phyloP scores from a whole-genome alignment of 2,329 filamentous ascomycete genomes.

The Cladosporium phlei region DNA sequence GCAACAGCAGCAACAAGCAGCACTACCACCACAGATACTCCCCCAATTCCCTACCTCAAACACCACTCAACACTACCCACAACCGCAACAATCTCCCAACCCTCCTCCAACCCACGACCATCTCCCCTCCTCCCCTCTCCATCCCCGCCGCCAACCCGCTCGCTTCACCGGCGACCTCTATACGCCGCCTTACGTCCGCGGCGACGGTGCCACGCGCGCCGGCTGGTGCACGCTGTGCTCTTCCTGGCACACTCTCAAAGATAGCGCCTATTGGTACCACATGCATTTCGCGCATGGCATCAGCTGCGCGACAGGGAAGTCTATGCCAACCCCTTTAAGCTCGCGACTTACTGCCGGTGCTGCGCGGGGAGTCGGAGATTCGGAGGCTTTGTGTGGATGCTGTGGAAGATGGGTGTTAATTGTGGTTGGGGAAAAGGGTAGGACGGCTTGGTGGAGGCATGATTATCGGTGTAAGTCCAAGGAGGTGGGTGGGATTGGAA shows the following conservation, averaged over 20 bases:
- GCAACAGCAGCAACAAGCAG: not conserved
- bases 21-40: not conserved
- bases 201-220: slow-evolving; percentile 80
- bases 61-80: not conserved
- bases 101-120: not conserved
- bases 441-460: slow-evolving; percentile 87
- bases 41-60: not conserved
- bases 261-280: slow-evolving; percentile 90
- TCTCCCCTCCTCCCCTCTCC: not conserved
- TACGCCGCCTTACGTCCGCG: slow-evolving; percentile 77
- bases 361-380: slow-evolving; percentile 75
- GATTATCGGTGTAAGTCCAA: slow-evolving; percentile 61
- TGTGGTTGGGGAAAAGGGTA: slow-evolving; percentile 83
- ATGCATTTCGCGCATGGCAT: slow-evolving; percentile 87
- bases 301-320: slow-evolving; percentile 71
- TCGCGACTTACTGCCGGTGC: slow-evolving; percentile 50
- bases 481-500: too few relatives aligned
- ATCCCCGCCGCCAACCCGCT: slow-evolving; percentile 20
- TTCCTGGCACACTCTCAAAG: slow-evolving; percentile 83
- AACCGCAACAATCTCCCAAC: not conserved
- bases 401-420: slow-evolving; percentile 78
- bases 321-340: slow-evolving; percentile 73
- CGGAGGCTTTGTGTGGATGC: slow-evolving; percentile 73
- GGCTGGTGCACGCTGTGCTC: slow-evolving; percentile 90
- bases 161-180: slow-evolving; percentile 78